Evolutionary conservation across 2,329 filamentous ascomycete genomes (phyloP).

Genomic region (Venturia carpophila): DNA sequence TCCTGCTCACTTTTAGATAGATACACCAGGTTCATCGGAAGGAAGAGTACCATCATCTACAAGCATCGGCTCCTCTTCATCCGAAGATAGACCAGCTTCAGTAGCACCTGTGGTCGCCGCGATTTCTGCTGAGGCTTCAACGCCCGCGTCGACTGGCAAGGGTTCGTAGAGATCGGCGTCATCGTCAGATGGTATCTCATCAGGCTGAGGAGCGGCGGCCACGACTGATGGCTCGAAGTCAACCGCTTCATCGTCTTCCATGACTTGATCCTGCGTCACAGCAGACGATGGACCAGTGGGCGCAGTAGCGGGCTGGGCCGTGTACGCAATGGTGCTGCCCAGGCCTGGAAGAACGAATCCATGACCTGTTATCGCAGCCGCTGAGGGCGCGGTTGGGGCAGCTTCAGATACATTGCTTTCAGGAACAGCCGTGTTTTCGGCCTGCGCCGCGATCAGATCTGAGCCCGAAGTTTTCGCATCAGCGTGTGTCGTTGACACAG

Average conservation of each 20-base stretch:
- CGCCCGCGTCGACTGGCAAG: background rate
- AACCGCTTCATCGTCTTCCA: constrained; percentile 14
- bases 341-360: constrained; percentile 5
- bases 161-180: constrained; percentile 11
- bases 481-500: background rate
- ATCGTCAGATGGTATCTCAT: background rate
- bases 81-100: background rate
- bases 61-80: background rate
- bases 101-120: background rate
- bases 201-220: background rate
- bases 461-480: background rate
- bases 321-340: constrained; percentile 4
- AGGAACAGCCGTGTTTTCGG: background rate
- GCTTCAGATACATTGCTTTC: background rate
- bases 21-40: background rate
- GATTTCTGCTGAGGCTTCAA: background rate
- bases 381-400: background rate
- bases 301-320: background rate
- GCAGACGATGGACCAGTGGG: background rate
- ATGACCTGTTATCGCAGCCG: background rate
- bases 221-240: constrained; percentile 30
- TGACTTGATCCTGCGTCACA: background rate
- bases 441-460: background rate
- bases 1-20: constrained; percentile 5
- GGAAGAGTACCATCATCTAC: constrained; percentile 11